Evolutionary conservation across 2,329 filamentous ascomycete genomes (phyloP).

Genomic region (Phoma sp.): DNA sequence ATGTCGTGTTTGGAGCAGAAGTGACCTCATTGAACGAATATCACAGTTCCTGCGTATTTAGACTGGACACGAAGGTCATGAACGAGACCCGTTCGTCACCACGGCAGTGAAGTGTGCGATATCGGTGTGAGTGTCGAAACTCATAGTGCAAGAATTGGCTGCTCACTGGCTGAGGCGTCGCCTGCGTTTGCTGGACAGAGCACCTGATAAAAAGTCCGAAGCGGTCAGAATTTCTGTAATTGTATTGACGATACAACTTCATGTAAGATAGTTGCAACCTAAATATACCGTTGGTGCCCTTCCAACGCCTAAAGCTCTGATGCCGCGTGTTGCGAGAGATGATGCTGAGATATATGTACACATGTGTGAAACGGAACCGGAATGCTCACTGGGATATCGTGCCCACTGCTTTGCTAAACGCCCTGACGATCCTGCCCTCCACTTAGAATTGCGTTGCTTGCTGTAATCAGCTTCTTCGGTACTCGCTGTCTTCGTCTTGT

Average conservation of each 20-base stretch:
- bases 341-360: slow-evolving; percentile 35
- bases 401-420: slow-evolving; percentile 25
- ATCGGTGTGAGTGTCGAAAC: neutral
- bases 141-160: neutral
- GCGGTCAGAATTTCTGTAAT: neutral
- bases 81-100: neutral
- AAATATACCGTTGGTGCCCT: slow-evolving; percentile 10
- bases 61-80: neutral
- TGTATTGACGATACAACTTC: slow-evolving; percentile 15
- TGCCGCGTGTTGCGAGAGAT: slow-evolving; percentile 21
- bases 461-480: neutral
- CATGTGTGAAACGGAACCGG: slow-evolving; percentile 22
- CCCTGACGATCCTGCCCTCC: slow-evolving; percentile 16
- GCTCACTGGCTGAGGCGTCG: neutral
- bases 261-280: slow-evolving; percentile 6
- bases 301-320: slow-evolving; percentile 29
- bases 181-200: neutral
- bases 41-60: neutral
- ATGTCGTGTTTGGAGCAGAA: neutral
- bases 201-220: neutral
- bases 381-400: slow-evolving; percentile 29
- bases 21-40: neutral
- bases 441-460: neutral
- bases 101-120: slow-evolving; percentile 2
- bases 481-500: slow-evolving; percentile 21